phyloP scores from a whole-genome alignment of 495 filamentous ascomycete species.

The Sporormia fimetaria region DNA sequence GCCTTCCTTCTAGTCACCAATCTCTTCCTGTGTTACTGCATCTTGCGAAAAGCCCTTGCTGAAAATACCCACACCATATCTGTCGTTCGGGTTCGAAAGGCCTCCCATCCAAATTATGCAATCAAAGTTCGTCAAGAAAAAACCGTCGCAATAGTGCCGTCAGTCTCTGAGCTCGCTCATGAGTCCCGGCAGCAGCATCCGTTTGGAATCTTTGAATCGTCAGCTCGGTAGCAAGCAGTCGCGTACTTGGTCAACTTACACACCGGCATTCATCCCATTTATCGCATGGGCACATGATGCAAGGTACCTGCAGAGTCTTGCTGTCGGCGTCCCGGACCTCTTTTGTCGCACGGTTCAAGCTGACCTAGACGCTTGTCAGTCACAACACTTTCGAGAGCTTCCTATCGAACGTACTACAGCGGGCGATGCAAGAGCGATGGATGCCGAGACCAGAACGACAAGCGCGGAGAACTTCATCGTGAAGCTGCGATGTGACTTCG shows the following conservation, averaged over 20 bases:
- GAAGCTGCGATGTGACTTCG: background rate
- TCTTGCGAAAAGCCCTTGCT: no score
- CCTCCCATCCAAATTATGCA: no score
- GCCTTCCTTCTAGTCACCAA: no score
- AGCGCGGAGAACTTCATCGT: conserved; percentile 16
- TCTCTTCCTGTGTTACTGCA: no score
- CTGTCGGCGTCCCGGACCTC: conserved; percentile 1
- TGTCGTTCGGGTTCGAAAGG: no score
- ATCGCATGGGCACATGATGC: conserved; percentile 14
- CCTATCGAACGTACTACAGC: conserved; percentile 9
- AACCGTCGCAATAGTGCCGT: no score
- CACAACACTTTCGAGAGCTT: background rate
- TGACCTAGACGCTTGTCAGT: conserved; percentile 2
- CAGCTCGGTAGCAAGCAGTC: background rate
- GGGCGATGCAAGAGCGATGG: conserved; percentile 12
- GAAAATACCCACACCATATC: no score
- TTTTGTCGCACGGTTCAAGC: conserved; percentile 10
- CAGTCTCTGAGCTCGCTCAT: no score
- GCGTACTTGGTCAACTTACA: conserved; percentile 4
- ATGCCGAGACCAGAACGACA: conserved; percentile 3
- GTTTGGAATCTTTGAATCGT: conserved; percentile 7
- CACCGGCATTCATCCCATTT: conserved; percentile 9
- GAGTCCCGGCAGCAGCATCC: conserved; percentile 25
- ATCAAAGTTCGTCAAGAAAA: no score
- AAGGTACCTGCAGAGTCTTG: conserved; percentile 1